phyloP scores from a whole-genome alignment of 1,139 yeast genomes.

The Maudiozyma humilis region DNA sequence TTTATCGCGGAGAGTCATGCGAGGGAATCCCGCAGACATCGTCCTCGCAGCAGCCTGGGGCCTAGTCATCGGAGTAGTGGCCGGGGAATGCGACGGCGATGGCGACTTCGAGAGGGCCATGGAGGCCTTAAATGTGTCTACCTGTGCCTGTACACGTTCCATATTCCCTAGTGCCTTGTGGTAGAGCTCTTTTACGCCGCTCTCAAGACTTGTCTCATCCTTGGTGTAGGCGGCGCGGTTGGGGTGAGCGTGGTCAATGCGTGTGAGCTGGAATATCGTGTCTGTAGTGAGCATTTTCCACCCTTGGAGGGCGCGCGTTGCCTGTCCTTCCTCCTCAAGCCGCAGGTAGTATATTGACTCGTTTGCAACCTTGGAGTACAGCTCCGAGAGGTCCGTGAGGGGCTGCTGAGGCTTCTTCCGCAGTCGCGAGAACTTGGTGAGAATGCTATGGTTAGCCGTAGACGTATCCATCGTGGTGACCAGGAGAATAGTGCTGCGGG shows the following conservation, averaged over 20 bases:
- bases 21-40: constrained; percentile 7
- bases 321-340: constrained; percentile 46
- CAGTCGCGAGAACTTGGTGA: constrained; percentile 27
- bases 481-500: no score
- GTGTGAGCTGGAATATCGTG: constrained; percentile 47
- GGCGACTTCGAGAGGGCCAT: background rate
- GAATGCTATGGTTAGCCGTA: constrained; percentile 14
- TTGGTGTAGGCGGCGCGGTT: constrained; percentile 36
- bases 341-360: constrained; percentile 48
- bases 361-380: constrained; percentile 56
- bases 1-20: constrained; percentile 8
- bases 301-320: constrained; percentile 54
- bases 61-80: constrained; percentile 6
- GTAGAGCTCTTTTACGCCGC: constrained; percentile 33
- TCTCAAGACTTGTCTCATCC: constrained; percentile 35
- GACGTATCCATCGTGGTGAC: constrained; percentile 16
- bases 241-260: constrained; percentile 41
- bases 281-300: constrained; percentile 65
- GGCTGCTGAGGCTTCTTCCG: constrained; percentile 54
- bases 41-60: no score
- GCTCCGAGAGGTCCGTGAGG: constrained; percentile 48
- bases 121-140: background rate
- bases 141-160: constrained; percentile 28
- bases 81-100: background rate
- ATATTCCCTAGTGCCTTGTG: constrained; percentile 33